Evolutionary conservation across 2,329 filamentous ascomycete species (phyloP).

Genomic region (Xylariomycetidae sp.): DNA sequence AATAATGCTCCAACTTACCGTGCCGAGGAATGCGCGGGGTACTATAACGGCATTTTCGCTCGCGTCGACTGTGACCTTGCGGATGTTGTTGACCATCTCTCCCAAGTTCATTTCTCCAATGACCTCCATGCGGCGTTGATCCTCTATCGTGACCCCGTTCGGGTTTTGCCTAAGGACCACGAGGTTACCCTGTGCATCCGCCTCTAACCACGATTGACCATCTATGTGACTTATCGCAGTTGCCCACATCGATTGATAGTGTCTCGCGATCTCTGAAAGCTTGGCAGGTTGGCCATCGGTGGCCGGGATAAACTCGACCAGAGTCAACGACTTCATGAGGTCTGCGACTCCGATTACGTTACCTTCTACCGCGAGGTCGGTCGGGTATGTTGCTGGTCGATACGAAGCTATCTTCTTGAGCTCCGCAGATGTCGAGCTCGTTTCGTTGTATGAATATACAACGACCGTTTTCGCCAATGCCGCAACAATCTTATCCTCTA

Average conservation of each 20-base stretch:
- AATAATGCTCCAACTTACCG: too few relatives aligned
- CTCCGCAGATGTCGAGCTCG: slow-evolving; percentile 47
- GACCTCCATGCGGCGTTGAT: slow-evolving; percentile 65
- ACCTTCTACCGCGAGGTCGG: slow-evolving; percentile 71
- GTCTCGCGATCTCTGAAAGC: slow-evolving; percentile 70
- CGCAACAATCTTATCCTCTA: slow-evolving; percentile 75
- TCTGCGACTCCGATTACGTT: slow-evolving; percentile 81
- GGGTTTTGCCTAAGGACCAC: slow-evolving; percentile 71
- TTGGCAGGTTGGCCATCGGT: slow-evolving; percentile 53
- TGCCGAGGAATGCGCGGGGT: slow-evolving; percentile 83
- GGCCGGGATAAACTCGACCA: slow-evolving; percentile 66
- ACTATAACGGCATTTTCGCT: slow-evolving; percentile 63
- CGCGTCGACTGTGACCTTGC: slow-evolving; percentile 64
- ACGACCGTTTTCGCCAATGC: slow-evolving; percentile 85
- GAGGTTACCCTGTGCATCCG: slow-evolving; percentile 84
- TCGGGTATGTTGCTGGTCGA: slow-evolving; percentile 76
- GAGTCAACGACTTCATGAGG: slow-evolving; percentile 84
- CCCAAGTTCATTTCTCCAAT: slow-evolving; percentile 81
- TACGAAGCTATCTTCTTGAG: slow-evolving; percentile 72
- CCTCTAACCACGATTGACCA: slow-evolving; percentile 71
- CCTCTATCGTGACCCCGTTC: slow-evolving; percentile 69
- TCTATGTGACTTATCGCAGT: slow-evolving; percentile 73
- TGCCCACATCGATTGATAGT: slow-evolving; percentile 77
- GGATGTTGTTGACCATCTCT: slow-evolving; percentile 89
- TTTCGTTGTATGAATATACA: slow-evolving; percentile 52